phyloP scores from a whole-genome alignment of 108 stramenopile genomes.

The Cafeteria roenbergensis region DNA sequence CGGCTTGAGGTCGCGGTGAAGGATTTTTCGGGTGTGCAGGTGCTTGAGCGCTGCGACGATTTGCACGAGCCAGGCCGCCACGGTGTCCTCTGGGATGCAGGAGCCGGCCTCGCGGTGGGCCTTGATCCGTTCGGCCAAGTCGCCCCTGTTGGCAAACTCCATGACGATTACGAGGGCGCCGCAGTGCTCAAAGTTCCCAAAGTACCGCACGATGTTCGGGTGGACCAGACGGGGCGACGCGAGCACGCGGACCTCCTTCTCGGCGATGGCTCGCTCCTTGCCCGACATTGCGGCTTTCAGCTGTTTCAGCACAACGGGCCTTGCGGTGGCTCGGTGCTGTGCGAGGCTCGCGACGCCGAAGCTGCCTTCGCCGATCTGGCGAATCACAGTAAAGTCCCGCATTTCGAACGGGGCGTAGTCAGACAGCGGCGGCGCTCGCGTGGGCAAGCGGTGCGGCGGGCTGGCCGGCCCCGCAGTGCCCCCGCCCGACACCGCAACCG shows the following conservation, averaged over 20 bases:
- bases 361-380: conserved; percentile 13
- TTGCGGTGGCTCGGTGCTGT: neutral
- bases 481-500: too few relatives aligned
- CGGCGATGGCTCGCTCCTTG: conserved; percentile 11
- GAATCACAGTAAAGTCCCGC: conserved; percentile 15
- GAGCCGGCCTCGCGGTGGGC: neutral
- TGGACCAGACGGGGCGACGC: conserved; percentile 20
- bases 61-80: conserved; percentile 1
- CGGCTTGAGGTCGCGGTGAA: conserved; percentile 26
- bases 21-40: conserved; percentile 14
- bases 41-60: conserved; percentile 10
- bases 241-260: conserved; percentile 21
- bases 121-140: conserved; percentile 9
- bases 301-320: conserved; percentile 13
- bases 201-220: conserved; percentile 37
- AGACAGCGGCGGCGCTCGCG: too few relatives aligned
- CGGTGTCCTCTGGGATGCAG: neutral
- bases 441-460: too few relatives aligned
- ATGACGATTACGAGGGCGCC: conserved; percentile 31
- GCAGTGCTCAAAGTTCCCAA: conserved; percentile 30
- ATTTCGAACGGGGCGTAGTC: too few relatives aligned
- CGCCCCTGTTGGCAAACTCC: conserved; percentile 20
- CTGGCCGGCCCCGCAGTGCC: too few relatives aligned
- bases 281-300: conserved; percentile 7
- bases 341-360: conserved; percentile 20